These are phyloP conservation scores for Cercospora sp. DNA, from an alignment of 2,329 filamentous ascomycete species.

Conservation along the genomic window DNA sequence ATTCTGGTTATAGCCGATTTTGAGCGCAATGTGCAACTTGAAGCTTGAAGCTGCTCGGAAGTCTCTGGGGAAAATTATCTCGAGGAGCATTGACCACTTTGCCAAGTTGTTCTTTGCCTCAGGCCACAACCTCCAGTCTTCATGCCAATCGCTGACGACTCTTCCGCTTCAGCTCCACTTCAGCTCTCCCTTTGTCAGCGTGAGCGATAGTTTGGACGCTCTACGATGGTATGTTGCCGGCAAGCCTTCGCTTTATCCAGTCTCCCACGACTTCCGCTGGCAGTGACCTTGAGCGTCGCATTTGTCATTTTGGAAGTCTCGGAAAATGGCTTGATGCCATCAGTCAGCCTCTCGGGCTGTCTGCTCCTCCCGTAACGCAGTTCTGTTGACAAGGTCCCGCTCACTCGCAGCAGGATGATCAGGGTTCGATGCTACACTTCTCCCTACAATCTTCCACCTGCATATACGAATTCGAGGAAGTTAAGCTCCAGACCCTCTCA, in stretches of 20 bases:
- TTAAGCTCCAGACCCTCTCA: not conserved
- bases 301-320: not conserved
- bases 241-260: not conserved
- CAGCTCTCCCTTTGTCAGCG: not conserved
- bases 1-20: slow-evolving; percentile 23
- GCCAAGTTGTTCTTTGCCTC: not conserved
- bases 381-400: not conserved
- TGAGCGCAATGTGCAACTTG: slow-evolving; percentile 12
- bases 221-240: not conserved
- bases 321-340: not conserved
- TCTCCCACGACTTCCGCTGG: not conserved
- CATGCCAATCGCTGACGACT: not conserved
- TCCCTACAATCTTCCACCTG: not conserved
- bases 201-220: not conserved
- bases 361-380: not conserved
- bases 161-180: too few relatives aligned
- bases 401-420: not conserved
- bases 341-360: not conserved
- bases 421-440: not conserved
- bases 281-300: not conserved
- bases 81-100: not conserved
- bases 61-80: slow-evolving; percentile 1
- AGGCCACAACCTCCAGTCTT: not conserved
- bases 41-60: not conserved
- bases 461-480: not conserved